Evolutionary conservation across 2,329 filamentous ascomycete genomes (phyloP), one percentile per base, ranked within the genome.

Genomic region (Alternaria angustiovoidea): DNA sequence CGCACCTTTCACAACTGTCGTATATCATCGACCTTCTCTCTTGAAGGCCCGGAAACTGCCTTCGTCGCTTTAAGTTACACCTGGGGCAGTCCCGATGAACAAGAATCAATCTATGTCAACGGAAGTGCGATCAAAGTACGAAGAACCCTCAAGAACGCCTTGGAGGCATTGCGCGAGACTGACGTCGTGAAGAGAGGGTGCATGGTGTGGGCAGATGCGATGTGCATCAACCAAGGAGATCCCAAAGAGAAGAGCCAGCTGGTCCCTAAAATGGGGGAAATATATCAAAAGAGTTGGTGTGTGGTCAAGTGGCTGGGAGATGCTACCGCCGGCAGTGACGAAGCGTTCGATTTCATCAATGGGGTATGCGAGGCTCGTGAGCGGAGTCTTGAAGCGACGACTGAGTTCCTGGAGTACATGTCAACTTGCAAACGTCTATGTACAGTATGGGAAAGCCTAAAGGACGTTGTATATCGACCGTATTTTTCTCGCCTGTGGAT

Each of bases 21-120:
- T 0, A 2, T 7, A 7, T 26, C 24, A 7, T 26, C 24, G 6
- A 26, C 2, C 7, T 7, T 26, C 24, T 26, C 24, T 26, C 24
- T 2, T 2, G 2, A 26, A 0, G 6, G 0, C 24, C 24, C 2
- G 24, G 24, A 26, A 26, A 26, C 24, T 2, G 7, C 24, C 24
- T 26, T 26, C 24, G 38, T 22, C 1, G 18, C 38, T 11, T 7
- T 41, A 2, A 20, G 8, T 18, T 22, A 41, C 8, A 22, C 18
- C 4, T 41, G 38, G 38, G 38, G 18, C 0, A 22, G 9, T 14
- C 9, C 1, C 0, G 8, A 18, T 11, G 38, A 41, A 0, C 4
- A 12, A 9, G 20, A 22, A 41, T 1, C 5, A 1, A 41, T 41
- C n/a, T 2, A 9, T 11, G 7, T 41, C 2, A 22, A 41, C 1